A percentile compares a stretch with the other conserved stretches of the same genome.
Conservation (phyloP, 108 stramenopile genomes). For the Nannochloropsis salina region DNA sequence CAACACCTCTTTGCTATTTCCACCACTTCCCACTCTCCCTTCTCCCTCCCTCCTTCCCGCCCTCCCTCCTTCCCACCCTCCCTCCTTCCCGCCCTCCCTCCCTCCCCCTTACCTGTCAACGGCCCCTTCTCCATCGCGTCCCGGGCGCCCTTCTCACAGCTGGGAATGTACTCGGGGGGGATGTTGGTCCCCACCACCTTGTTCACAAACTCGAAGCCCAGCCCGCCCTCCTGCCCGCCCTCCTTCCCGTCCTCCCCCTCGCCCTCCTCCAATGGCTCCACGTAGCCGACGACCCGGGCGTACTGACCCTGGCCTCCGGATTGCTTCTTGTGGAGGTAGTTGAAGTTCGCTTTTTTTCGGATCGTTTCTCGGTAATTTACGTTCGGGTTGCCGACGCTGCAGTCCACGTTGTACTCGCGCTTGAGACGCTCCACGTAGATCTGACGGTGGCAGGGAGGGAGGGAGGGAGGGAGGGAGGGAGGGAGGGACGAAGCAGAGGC, state of each 20-base stretch:
- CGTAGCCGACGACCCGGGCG: slow-evolving; percentile 87
- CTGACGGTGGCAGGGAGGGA: background rate
- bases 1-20: background rate
- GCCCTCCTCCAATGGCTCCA: slow-evolving; percentile 72
- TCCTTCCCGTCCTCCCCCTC: too few relatives aligned
- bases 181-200: slow-evolving; percentile 88
- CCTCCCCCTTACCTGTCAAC: slow-evolving; percentile 61
- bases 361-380: slow-evolving; percentile 99
- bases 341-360: slow-evolving; percentile 67
- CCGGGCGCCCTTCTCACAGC: slow-evolving; percentile 86
- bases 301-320: slow-evolving; percentile 96
- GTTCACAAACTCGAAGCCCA: slow-evolving; percentile 81
- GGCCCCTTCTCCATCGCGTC: slow-evolving; percentile 85
- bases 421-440: slow-evolving; percentile 97
- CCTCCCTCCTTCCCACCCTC: background rate
- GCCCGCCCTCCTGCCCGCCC: slow-evolving; percentile 61
- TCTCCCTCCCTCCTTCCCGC: background rate
- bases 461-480: slow-evolving; percentile 1
- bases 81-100: too few relatives aligned
- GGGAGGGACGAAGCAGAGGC: background rate
- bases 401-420: slow-evolving; percentile 86
- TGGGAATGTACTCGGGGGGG: slow-evolving; percentile 91
- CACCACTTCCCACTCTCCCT: background rate
- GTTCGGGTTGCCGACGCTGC: slow-evolving; percentile 78
- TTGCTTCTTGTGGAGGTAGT: slow-evolving; percentile 99